Evolutionary conservation across 2,329 filamentous ascomycete genomes (phyloP), one percentile per base, ranked within the genome.

Genomic region (Boeremia lycopersici): DNA sequence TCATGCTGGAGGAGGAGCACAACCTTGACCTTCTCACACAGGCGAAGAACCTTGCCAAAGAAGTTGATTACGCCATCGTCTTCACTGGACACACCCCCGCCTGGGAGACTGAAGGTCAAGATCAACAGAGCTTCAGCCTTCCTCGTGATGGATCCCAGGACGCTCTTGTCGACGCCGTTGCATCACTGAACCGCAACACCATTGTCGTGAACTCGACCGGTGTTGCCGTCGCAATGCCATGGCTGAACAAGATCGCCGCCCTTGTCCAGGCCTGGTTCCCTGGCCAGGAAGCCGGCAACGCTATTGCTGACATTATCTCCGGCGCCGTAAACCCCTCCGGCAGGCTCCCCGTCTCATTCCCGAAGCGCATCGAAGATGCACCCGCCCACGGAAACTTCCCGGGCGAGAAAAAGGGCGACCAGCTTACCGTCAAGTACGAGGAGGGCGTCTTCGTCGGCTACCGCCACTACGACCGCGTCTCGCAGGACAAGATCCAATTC

Each of bases 161-260:
- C 67, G 81, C 82, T 33, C 80, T 90, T 4, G 89, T 93, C 63
- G 71, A 80, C 11, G 83, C 85, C 1, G 84, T 93, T 0, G 79
- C 86, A 4, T 80, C 80, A 0, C 87, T 81, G 0, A 92, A 93
- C 71, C 79, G 86, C 3, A 87, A 87, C 50, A 87, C 88, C 1
- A 84, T 86, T 1, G 84, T 95, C 1, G 87, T 93, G 1, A 86
- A 90, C 69, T 90, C 93, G 65, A 90, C 88, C 0, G 90, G 90
- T 31, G 91, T 89, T 0, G 89, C 90, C 0, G 82, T 89, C 13
- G 81, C 82, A 1, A 86, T 89, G 81, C 87, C 87, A 15, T 91
- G 87, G 89, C 81, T 81, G 1, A 78, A 83, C 60, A 69, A 71
- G 28, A 61, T 75, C n/a, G 59, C 69, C 6, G 70, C 69, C 6